These are phyloP conservation scores for Trichoderma virens DNA, from an alignment of 495 filamentous ascomycete species.

Conservation along the genomic window DNA sequence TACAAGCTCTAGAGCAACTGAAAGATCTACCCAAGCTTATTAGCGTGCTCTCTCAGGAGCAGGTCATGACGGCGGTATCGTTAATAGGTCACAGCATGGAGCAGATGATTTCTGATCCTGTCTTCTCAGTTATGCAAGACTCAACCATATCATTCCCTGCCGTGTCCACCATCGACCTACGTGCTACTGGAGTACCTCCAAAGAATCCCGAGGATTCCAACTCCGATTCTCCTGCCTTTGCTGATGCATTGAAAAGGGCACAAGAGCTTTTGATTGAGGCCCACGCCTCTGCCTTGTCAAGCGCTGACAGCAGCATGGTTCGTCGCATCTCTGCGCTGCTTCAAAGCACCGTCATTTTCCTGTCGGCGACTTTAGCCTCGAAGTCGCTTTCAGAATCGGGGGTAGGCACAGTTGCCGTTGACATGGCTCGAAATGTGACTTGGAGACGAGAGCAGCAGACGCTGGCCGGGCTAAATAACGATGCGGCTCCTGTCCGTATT, in stretches of 20 bases:
- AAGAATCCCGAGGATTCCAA: constrained; percentile 16
- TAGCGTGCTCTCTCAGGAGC: constrained; percentile 35
- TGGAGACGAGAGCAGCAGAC: constrained; percentile 47
- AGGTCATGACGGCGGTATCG: constrained; percentile 50
- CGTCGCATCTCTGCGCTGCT: constrained; percentile 52
- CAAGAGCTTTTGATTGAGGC: constrained; percentile 51
- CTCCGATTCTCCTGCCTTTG: constrained; percentile 35
- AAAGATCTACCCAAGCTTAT: constrained; percentile 32
- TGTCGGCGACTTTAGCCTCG: constrained; percentile 50
- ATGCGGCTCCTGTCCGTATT: not conserved
- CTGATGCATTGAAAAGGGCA: constrained; percentile 52
- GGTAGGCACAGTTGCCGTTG: constrained; percentile 32
- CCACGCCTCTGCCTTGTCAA: constrained; percentile 43
- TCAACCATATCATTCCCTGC: constrained; percentile 82
- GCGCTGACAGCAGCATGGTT: constrained; percentile 39
- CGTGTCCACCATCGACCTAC: constrained; percentile 28
- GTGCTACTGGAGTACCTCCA: constrained; percentile 12
- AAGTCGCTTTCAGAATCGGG: constrained; percentile 15
- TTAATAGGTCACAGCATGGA: constrained; percentile 54
- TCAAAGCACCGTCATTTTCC: constrained; percentile 53
- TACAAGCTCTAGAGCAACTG: constrained; percentile 42
- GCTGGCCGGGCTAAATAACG: constrained; percentile 13
- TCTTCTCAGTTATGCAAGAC: constrained; percentile 82
- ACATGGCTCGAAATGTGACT: constrained; percentile 54
- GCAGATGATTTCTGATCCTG: constrained; percentile 67